A percentile compares a stretch with the other conserved stretches of the same genome.
These are phyloP conservation scores for Aspergillus pseudoterreus DNA, from an alignment of 2,329 filamentous ascomycete genomes.

Conservation along the genomic window DNA sequence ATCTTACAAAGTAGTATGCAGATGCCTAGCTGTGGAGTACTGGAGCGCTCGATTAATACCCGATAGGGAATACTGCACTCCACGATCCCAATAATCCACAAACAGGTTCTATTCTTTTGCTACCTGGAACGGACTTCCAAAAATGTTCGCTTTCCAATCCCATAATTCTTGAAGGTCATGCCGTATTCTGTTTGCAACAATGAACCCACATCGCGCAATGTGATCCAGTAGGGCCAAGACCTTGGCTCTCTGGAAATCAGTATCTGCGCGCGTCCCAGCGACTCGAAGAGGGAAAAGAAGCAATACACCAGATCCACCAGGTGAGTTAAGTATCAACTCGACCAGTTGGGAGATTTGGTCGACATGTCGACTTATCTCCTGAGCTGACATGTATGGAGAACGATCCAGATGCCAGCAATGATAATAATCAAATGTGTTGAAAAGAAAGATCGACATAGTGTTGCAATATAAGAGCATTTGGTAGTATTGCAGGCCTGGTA, in stretches of 20 bases:
- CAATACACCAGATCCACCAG: neutral
- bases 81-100: neutral
- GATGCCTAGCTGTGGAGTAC: neutral
- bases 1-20: neutral
- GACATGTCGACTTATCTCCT: neutral
- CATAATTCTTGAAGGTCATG: constrained; percentile 3
- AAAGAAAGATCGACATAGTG: constrained; percentile 3
- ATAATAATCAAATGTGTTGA: constrained; percentile 6
- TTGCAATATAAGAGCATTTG: neutral
- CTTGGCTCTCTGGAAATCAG: neutral
- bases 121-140: neutral
- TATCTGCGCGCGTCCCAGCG: constrained; percentile 1
- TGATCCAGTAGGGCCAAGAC: constrained; percentile 1
- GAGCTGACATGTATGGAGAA: neutral
- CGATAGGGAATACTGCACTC: neutral
- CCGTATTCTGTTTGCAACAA: constrained; percentile 2
- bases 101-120: neutral
- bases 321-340: neutral
- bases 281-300: constrained; percentile 6
- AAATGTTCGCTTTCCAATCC: neutral
- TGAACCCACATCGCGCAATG: constrained; percentile 1
- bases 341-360: neutral
- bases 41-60: constrained; percentile 1
- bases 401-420: neutral
- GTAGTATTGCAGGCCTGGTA: neutral